A percentile compares a stretch with the other conserved stretches of the same genome.
These are phyloP conservation scores for Dactylellina leptospora DNA, from an alignment of 2,329 filamentous ascomycete species.

Conservation along the genomic window DNA sequence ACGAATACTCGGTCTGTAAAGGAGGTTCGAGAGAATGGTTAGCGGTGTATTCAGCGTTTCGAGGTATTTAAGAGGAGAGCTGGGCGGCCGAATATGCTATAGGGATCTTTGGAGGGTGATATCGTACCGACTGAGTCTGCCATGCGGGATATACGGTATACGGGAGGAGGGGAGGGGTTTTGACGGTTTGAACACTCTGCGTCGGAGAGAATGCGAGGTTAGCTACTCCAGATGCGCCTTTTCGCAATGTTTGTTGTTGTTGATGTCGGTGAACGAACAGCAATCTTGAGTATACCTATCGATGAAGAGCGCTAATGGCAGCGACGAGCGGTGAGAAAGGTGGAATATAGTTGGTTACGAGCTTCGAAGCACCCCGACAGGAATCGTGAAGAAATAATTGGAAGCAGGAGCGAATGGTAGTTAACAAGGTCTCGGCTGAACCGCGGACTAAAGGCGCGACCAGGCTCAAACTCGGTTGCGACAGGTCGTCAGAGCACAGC, in stretches of 20 bases:
- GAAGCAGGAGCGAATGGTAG: neutral
- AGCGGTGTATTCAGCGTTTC: no score
- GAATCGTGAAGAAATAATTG: slow-evolving; percentile 14
- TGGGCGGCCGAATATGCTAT: neutral
- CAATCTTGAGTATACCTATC: neutral
- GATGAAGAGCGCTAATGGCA: neutral
- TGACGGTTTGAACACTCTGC: neutral
- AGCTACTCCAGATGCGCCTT: neutral
- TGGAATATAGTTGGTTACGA: neutral
- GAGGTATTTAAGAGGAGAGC: neutral
- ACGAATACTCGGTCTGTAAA: slow-evolving; percentile 91
- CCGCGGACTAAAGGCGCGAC: slow-evolving; percentile 51
- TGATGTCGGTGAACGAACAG: neutral
- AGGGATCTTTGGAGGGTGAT: neutral
- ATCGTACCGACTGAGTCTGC: slow-evolving; percentile 51
- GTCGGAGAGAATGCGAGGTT: neutral
- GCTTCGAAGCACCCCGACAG: neutral
- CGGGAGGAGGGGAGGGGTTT: neutral
- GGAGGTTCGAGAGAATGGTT: slow-evolving; percentile 19
- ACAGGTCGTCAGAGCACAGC: slow-evolving; percentile 22
- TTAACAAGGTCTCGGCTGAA: slow-evolving; percentile 14
- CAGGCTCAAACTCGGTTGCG: slow-evolving; percentile 46
- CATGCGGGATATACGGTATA: slow-evolving; percentile 33
- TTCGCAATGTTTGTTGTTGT: neutral
- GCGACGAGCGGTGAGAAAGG: neutral